A percentile compares a stretch with the other conserved stretches of the same genome.
phyloP scores from a whole-genome alignment of 306 rosid genomes.

The Pterocarpus macrocarpus region DNA sequence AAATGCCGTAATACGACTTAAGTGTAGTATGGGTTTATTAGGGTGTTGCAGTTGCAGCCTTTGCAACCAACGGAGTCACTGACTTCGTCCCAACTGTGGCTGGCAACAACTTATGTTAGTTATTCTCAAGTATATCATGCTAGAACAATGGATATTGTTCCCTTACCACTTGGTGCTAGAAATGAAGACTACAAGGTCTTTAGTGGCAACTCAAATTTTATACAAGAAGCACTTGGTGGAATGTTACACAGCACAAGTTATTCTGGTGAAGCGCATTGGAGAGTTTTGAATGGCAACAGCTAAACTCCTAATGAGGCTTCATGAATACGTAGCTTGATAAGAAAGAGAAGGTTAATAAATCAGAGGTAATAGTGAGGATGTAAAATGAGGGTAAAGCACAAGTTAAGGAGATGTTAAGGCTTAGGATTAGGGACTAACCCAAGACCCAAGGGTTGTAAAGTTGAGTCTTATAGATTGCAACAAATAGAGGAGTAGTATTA shows the following conservation, averaged over 20 bases:
- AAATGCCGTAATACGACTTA: no score
- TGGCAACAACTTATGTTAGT: neutral
- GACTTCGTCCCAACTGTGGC: conserved; percentile 25
- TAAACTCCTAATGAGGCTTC: conserved; percentile 15
- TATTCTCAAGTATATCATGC: neutral
- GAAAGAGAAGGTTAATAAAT: neutral
- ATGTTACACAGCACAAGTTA: neutral
- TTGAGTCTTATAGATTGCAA: no score
- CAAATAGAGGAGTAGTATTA: no score
- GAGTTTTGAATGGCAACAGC: neutral
- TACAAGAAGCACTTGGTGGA: conserved; percentile 20
- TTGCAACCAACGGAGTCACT: conserved; percentile 22
- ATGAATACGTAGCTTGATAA: neutral
- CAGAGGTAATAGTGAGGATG: no score
- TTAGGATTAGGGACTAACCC: no score
- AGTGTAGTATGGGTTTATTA: no score
- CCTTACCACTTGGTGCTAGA: conserved; percentile 15
- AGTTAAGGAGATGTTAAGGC: no score
- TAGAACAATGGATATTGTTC: conserved; percentile 1
- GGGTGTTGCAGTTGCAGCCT: no score
- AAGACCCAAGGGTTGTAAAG: no score
- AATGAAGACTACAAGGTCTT: conserved; percentile 12
- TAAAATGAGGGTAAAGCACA: no score
- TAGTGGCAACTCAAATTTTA: conserved; percentile 32
- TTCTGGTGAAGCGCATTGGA: neutral